Percentiles rank a stretch among this genome's conserved stretches.
phyloP scores from a whole-genome alignment of 2,329 filamentous ascomycete genomes.

The Cladosporium sp. region DNA sequence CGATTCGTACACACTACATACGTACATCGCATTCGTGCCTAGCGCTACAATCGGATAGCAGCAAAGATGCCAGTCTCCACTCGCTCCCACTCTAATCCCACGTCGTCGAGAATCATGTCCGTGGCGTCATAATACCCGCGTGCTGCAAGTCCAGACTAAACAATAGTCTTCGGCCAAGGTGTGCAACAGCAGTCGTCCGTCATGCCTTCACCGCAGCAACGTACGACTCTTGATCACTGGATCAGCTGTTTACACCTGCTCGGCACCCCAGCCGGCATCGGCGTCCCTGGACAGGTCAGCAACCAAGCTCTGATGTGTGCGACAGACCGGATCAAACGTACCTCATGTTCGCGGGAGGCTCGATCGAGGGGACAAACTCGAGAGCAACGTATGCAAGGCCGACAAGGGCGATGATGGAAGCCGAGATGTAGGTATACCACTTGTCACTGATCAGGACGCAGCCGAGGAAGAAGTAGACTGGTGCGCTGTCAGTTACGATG shows the following conservation, averaged over 20 bases:
- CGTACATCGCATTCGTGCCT: background rate
- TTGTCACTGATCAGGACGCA: constrained; percentile 68
- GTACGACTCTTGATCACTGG: background rate
- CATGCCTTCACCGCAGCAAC: constrained; percentile 4
- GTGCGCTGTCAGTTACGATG: constrained; percentile 15
- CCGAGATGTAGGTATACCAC: constrained; percentile 66
- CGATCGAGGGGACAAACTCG: constrained; percentile 47
- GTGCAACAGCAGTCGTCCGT: background rate
- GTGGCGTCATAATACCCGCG: too few species aligned
- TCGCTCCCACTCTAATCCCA: too few species aligned
- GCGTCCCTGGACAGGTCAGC: constrained; percentile 36
- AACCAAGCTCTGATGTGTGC: background rate
- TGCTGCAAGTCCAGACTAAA: too few species aligned
- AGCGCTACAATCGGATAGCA: background rate
- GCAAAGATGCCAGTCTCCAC: background rate
- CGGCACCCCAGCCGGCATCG: constrained; percentile 48
- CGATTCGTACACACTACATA: background rate
- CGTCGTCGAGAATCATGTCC: too few species aligned
- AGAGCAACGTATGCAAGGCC: constrained; percentile 65
- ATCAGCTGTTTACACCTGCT: constrained; percentile 40
- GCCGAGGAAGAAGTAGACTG: constrained; percentile 95
- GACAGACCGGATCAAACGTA: constrained; percentile 13
- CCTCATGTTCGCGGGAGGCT: constrained; percentile 50
- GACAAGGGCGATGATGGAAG: constrained; percentile 67
- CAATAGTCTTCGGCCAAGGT: too few species aligned